Conservation (phyloP, 2,329 filamentous ascomycete genomes). For the Calonectria hawksworthii region DNA sequence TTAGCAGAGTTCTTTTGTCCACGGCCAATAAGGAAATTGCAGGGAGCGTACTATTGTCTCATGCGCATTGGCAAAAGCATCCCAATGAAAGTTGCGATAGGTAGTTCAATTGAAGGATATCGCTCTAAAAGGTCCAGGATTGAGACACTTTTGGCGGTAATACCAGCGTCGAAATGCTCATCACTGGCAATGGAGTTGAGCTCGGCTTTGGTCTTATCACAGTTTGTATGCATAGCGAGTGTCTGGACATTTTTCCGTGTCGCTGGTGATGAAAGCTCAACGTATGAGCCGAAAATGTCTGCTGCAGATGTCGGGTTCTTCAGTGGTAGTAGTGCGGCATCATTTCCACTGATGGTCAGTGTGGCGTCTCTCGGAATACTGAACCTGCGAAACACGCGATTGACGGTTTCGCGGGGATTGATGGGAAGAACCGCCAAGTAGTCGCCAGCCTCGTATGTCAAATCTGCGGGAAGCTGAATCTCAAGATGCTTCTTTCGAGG, state of each 20-base stretch:
- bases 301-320: not conserved
- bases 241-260: not conserved
- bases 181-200: not conserved
- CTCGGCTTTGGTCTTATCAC: not conserved
- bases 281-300: not conserved
- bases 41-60: not conserved
- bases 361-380: not conserved
- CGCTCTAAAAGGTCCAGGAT: not conserved
- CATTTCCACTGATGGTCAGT: not conserved
- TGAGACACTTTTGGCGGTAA: not conserved
- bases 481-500: not conserved
- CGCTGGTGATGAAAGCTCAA: not conserved
- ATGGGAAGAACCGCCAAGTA: not conserved
- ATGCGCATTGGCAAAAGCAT: not conserved
- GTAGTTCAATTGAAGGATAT: not conserved
- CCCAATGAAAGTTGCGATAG: not conserved
- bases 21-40: too few relatives aligned
- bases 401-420: not conserved
- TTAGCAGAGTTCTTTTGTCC: too few relatives aligned
- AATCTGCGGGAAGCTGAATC: not conserved
- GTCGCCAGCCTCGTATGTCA: not conserved
- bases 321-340: not conserved
- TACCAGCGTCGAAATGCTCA: not conserved
- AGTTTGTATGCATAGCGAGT: not conserved
- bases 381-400: not conserved